phyloP scores from a whole-genome alignment of 2,329 filamentous ascomycete genomes.

The Penicillium sp. region DNA sequence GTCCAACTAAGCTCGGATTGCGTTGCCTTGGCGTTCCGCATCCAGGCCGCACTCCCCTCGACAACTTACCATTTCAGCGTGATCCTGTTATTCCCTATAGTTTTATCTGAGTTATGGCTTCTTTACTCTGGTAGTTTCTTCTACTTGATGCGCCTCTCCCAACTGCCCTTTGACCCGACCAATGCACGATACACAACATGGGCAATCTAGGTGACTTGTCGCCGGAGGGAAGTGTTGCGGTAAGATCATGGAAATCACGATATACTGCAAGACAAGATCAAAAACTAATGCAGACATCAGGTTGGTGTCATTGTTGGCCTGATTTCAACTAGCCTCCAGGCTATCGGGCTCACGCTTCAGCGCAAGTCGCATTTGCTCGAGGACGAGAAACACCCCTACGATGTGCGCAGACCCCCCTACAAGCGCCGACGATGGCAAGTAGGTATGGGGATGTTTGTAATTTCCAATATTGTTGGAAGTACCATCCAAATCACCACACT shows the following conservation, averaged over 20 bases:
- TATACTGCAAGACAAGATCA: background rate
- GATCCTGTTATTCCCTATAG: conserved; percentile 7
- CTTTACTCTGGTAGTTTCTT: conserved; percentile 19
- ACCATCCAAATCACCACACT: conserved; percentile 97
- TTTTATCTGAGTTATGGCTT: conserved; percentile 20
- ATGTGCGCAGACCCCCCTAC: conserved; percentile 81
- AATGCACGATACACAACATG: conserved; percentile 54
- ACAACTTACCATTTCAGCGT: conserved; percentile 7
- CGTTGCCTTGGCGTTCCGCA: conserved; percentile 26
- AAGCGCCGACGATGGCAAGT: conserved; percentile 86
- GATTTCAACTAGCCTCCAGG: conserved; percentile 90
- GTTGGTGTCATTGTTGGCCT: conserved; percentile 92
- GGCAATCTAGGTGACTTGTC: conserved; percentile 73
- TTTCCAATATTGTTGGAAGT: conserved; percentile 91
- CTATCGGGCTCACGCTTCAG: conserved; percentile 89
- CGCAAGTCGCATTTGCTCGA: conserved; percentile 98
- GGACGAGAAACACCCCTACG: conserved; percentile 81
- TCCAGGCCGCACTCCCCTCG: conserved; percentile 16
- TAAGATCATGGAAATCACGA: conserved; percentile 45
- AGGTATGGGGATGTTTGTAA: conserved; percentile 95
- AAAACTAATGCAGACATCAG: conserved; percentile 48
- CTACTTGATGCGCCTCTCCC: conserved; percentile 8
- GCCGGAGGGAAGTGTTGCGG: conserved; percentile 73
- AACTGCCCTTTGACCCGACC: conserved; percentile 46
- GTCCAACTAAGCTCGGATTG: conserved; percentile 27